Evolutionary conservation across 139 green algal species (phyloP).

Genomic region (Spirogloea muscicola): DNA sequence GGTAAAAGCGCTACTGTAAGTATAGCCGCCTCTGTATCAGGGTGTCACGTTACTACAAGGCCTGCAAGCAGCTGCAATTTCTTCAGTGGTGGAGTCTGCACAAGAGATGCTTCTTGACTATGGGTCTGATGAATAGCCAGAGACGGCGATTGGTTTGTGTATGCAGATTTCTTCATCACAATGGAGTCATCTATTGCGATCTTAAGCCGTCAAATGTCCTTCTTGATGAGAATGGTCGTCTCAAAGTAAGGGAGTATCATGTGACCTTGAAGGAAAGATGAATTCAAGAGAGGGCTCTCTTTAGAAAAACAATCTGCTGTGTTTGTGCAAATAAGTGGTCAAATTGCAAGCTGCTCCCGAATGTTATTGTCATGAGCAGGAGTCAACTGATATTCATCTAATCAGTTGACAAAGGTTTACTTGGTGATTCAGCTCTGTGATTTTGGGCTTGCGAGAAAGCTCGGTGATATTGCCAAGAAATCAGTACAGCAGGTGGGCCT

Average conservation of each 20-base stretch:
- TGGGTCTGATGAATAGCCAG: background rate
- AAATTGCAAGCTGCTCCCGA: no score
- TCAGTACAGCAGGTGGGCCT: slow-evolving; percentile 48
- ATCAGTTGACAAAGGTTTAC: no score
- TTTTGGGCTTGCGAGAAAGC: slow-evolving; percentile 72
- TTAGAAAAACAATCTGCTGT: no score
- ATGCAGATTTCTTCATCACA: slow-evolving; percentile 67
- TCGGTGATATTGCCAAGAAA: slow-evolving; percentile 77
- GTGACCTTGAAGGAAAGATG: no score
- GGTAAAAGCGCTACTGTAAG: slow-evolving; percentile 58
- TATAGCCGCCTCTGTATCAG: background rate
- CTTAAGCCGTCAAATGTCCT: slow-evolving; percentile 92
- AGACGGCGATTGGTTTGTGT: background rate
- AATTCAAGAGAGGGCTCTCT: no score
- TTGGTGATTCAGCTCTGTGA: slow-evolving; percentile 80
- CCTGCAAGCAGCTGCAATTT: background rate
- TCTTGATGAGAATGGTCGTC: slow-evolving; percentile 84
- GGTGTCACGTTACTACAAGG: background rate
- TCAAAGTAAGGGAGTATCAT: no score
- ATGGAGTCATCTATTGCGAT: slow-evolving; percentile 83
- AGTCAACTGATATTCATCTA: no score
- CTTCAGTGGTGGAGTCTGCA: background rate
- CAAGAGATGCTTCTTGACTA: slow-evolving; percentile 3
- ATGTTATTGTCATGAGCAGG: no score
- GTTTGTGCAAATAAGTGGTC: no score